Evolutionary conservation across 345 rosid genomes (phyloP), one percentile per base, ranked within the genome.

Genomic region (Corchorus olitorius): DNA sequence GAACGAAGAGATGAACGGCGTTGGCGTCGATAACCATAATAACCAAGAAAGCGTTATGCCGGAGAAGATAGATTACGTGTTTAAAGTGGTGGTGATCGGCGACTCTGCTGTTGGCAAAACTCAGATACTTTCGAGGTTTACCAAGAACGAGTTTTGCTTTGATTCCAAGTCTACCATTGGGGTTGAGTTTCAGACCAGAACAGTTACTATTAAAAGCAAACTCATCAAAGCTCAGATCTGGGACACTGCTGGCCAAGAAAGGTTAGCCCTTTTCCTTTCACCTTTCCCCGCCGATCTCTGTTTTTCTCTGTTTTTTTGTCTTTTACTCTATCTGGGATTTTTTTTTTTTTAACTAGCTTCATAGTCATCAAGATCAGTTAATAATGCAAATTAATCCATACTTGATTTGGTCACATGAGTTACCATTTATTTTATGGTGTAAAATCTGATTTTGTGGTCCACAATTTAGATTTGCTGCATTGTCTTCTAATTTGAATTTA

Each of bases 241-340:
- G 98, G 97, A 93, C 76, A 91, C 98, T 41, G 98, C 98, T 70
- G 98, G 98, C 77, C 98, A 93, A 79, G 98, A 93, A 85, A 91
- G 98, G 98, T 93, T 69, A 39, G 49, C 54, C 4, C 33, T 67
- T 67, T 54, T 37, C 34, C 41, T 34, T 34, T 49, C 4, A 7
- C 17, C 65, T 33, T 15, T 73, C 56, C 33, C 17, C 22, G 10
- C 64, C 43, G 43, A 39, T 77, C 22, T 52, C 71, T 45, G 19
- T 35, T 50, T 73, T 66, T 63, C 45, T 12, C 4, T 41, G 4
- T 6, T 19, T 64, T 48, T 5, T 49, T 70, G 62, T 3, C 60
- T 19, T 19, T n/a, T 3, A 6, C 69, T 45, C 45, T 70, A 34
- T 16, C 41, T 13, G 14, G 16, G 14, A 15, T 27, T 48, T 27